phyloP scores from a whole-genome alignment of 1,284 basidiomycete species.

The Cronartium quercuum region DNA sequence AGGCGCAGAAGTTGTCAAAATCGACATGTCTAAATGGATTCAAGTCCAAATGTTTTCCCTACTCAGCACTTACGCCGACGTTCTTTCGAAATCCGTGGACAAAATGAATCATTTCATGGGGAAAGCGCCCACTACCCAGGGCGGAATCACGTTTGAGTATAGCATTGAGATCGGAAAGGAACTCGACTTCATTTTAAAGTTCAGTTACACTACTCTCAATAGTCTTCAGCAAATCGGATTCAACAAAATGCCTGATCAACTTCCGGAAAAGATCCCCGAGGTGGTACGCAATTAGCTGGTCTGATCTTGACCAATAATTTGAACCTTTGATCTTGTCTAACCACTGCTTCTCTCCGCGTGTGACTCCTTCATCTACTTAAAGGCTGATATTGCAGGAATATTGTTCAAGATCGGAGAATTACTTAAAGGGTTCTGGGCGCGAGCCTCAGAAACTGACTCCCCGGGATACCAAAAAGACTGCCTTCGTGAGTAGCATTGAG shows the following conservation, averaged over 20 bases:
- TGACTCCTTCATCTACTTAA: neutral
- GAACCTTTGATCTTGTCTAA: neutral
- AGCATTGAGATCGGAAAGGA: neutral
- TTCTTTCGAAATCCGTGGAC: neutral
- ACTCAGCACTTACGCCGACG: neutral
- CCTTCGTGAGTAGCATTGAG: neutral
- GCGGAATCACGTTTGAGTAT: neutral
- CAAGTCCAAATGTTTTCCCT: neutral
- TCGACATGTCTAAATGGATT: neutral
- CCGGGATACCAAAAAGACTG: neutral
- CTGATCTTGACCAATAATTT: neutral
- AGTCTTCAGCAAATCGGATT: neutral
- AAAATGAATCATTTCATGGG: neutral
- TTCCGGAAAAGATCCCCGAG: neutral
- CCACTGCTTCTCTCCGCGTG: neutral
- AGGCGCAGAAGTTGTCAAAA: neutral
- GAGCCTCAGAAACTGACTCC: neutral
- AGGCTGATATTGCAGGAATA: neutral
- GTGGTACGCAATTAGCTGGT: neutral
- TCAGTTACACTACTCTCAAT: neutral
- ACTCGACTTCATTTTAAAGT: neutral
- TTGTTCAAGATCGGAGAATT: neutral
- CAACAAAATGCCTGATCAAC: neutral
- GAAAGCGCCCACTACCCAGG: neutral
- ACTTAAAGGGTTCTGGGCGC: neutral